Percentiles rank a stretch among this genome's conserved stretches.
phyloP scores from a whole-genome alignment of 2,329 filamentous ascomycete genomes.

The Canariomyces notabilis region DNA sequence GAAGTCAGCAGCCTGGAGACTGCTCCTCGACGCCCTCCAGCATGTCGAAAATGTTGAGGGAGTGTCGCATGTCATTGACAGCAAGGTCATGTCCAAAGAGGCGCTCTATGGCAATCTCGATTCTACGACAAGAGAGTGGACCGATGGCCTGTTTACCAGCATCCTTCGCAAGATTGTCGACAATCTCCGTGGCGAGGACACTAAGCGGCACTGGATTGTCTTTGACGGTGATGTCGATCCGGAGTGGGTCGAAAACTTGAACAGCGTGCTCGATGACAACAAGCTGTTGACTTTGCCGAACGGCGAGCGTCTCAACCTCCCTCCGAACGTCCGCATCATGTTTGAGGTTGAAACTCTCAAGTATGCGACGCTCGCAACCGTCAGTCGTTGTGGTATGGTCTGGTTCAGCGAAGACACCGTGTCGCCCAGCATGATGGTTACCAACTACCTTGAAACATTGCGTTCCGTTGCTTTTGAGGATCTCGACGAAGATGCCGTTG shows the following conservation, averaged over 20 bases:
- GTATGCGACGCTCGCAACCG: constrained; percentile 96
- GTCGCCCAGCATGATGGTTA: constrained; percentile 84
- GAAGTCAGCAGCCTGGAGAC: constrained; percentile 92
- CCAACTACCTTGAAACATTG: constrained; percentile 82
- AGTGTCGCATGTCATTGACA: constrained; percentile 95
- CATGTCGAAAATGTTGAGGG: constrained; percentile 88
- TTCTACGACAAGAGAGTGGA: constrained; percentile 97
- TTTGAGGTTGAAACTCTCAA: constrained; percentile 98
- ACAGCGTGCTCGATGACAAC: constrained; percentile 98
- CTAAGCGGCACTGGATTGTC: constrained; percentile 97
- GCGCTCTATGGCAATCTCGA: constrained; percentile 93
- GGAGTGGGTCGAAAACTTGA: constrained; percentile 99
- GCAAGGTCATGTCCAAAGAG: constrained; percentile 99
- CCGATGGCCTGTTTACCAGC: constrained; percentile 95
- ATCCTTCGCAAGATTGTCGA: constrained; percentile 98
- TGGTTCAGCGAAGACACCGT: constrained; percentile 99
- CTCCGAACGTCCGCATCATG: constrained; percentile 96
- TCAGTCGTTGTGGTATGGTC: constrained; percentile 99
- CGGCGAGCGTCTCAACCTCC: constrained; percentile 92
- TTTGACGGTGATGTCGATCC: constrained; percentile 99
- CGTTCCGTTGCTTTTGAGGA: constrained; percentile 86
- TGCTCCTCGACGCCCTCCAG: constrained; percentile 85
- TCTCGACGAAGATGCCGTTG: constrained; percentile 83
- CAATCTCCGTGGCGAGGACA: constrained; percentile 93
- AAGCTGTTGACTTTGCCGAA: constrained; percentile 96